Evolutionary conservation across 2,329 filamentous ascomycete species (phyloP), one percentile per base, ranked within the genome.

Genomic region (Pochonia chlamydosporia): DNA sequence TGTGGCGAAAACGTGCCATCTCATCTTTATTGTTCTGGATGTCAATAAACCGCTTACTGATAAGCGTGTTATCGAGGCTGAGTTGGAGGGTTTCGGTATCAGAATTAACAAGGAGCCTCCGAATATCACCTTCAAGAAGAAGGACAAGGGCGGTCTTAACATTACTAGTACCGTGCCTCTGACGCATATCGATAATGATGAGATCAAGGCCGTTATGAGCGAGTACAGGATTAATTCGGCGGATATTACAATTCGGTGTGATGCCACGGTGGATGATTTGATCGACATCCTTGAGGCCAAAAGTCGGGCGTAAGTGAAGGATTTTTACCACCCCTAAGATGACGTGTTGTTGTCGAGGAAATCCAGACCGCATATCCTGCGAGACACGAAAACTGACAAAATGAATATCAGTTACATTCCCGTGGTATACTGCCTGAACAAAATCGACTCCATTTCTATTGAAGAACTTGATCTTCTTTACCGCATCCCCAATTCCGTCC

Each of bases 71-170:
- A 99, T 99, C 62, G 93, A 99, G 71, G 78, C 82, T 44, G 93
- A 99, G 72, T 71, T 99, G 64, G 93, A 99, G 67, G 93, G 93
- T 7, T 99, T 99, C 60, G 93, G 93, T 28, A 96, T 99, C 63
- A 82, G 93, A 48, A 92, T 97, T 74, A 99, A 99, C 76, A 99
- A 97, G 75, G 73, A 83, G 59, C 93, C 93, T 23, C 93, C 93
- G 35, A 99, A 99, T 66, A 99, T 99, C 61, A 88, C 93, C n/a
- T 96, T 96, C 76, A 95, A 85, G 72, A 99, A 99, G 78, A 99
- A 99, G 76, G 93, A 99, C 70, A 97, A 97, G 63, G 93, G 93
- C 57, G 93, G 93, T 30, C 82, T 99, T 63, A 91, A 88, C 62
- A 93, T 99, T 63, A 96, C 91, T n/a, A 93, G 82, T 69, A 99